Conservation (phyloP, 306 rosid genomes). For the Vicia sativa region DNA sequence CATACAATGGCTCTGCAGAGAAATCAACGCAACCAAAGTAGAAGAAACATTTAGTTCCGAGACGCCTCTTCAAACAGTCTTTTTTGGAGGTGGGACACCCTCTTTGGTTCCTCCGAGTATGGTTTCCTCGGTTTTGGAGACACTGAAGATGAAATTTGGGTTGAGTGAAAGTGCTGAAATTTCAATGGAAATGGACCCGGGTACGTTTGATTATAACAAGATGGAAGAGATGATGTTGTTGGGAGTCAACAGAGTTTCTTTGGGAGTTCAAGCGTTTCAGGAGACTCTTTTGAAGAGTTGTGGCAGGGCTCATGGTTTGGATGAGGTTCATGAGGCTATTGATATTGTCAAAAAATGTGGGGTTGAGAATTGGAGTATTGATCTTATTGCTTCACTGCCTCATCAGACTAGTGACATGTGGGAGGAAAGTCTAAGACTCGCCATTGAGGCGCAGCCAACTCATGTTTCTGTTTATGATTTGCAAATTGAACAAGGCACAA, state of each 20-base stretch:
- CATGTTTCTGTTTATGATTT: conserved; percentile 92
- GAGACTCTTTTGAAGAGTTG: conserved; percentile 75
- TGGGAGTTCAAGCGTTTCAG: conserved; percentile 97
- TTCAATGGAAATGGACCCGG: conserved; percentile 98
- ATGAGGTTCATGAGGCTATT: conserved; percentile 81
- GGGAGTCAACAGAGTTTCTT: conserved; percentile 87
- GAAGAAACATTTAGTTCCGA: conserved; percentile 1
- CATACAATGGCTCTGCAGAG: conserved; percentile 66
- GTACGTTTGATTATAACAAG: conserved; percentile 75
- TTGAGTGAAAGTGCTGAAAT: conserved; percentile 63
- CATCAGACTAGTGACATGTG: conserved; percentile 79
- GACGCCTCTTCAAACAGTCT: conserved; percentile 76
- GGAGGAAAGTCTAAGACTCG: conserved; percentile 78
- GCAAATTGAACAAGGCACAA: conserved; percentile 88
- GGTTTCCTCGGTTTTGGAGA: conserved; percentile 61
- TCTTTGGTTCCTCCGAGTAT: conserved; percentile 82
- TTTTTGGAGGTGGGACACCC: conserved; percentile 92
- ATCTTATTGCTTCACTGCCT: conserved; percentile 90
- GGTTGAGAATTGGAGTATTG: conserved; percentile 88
- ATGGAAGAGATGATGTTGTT: conserved; percentile 57
- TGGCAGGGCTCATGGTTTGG: conserved; percentile 86
- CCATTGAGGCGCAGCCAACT: conserved; percentile 68
- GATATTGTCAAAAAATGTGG: conserved; percentile 67
- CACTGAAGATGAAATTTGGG: conserved; percentile 60
- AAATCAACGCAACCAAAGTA: conserved; percentile 66